These are phyloP conservation scores for Penicillium maclennaniae DNA, from an alignment of 495 filamentous ascomycete genomes.

Conservation along the genomic window DNA sequence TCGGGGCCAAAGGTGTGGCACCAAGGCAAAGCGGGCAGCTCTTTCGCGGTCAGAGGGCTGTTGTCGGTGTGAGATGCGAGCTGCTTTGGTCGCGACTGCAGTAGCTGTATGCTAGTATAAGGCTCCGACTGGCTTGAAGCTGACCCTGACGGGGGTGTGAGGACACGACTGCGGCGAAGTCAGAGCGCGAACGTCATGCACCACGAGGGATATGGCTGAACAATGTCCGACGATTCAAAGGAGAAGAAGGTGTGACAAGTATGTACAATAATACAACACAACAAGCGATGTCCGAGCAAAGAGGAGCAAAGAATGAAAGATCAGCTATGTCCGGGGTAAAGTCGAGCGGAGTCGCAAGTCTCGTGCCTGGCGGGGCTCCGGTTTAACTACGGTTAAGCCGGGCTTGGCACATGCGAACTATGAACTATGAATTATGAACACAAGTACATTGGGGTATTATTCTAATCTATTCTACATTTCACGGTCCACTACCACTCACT, in stretches of 20 bases:
- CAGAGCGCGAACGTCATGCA: neutral
- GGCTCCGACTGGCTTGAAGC: neutral
- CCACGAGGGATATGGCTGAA: neutral
- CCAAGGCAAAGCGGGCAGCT: slow-evolving; percentile 2
- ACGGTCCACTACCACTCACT: slow-evolving; percentile 38
- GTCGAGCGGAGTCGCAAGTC: slow-evolving; percentile 28
- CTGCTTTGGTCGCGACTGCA: neutral
- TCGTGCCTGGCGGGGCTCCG: slow-evolving; percentile 26
- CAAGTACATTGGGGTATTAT: slow-evolving; percentile 20
- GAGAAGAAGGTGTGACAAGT: neutral
- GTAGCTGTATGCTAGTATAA: neutral
- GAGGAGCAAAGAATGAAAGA: slow-evolving; percentile 18
- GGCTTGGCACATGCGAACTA: slow-evolving; percentile 3
- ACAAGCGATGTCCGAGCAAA: neutral
- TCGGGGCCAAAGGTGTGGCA: slow-evolving; percentile 10
- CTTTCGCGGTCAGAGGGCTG: neutral
- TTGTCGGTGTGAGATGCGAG: neutral
- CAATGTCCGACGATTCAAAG: neutral
- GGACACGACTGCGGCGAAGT: neutral
- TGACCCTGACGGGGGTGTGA: neutral
- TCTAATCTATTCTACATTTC: slow-evolving; percentile 9
- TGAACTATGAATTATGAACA: neutral
- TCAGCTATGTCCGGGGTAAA: slow-evolving; percentile 23
- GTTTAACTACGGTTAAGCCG: slow-evolving; percentile 20
- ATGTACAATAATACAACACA: neutral